Conservation (phyloP, 2,329 filamentous ascomycete genomes). For the Pseudocercospora pini-densiflorae region DNA sequence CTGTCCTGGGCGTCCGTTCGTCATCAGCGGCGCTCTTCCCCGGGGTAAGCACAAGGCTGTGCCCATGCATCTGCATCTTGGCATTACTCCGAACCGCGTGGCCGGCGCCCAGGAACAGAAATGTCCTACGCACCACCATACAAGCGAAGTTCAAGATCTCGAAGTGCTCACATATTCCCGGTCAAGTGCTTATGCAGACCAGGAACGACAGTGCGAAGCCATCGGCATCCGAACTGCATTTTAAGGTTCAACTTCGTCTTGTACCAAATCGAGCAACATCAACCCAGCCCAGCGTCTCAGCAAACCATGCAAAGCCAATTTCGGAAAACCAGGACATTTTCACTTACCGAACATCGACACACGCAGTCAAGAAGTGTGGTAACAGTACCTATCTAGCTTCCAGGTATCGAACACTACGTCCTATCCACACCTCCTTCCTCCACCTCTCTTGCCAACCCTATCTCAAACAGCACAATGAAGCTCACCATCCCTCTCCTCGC, state of each 20-base stretch:
- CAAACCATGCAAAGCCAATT: not conserved
- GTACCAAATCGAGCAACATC: not conserved
- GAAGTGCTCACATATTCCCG: not conserved
- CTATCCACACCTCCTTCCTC: too few species aligned
- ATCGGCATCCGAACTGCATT: not conserved
- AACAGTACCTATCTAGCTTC: too few species aligned
- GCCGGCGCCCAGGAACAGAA: too few species aligned
- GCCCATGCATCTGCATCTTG: too few species aligned
- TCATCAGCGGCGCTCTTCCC: too few species aligned
- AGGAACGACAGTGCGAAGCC: too few species aligned
- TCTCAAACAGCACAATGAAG: not conserved
- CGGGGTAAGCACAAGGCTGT: too few species aligned
- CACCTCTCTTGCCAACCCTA: too few species aligned
- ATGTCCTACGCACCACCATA: too few species aligned
- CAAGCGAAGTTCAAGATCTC: not conserved
- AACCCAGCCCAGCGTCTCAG: not conserved
- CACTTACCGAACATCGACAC: not conserved
- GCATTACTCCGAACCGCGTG: too few species aligned
- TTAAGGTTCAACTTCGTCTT: not conserved
- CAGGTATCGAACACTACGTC: not conserved
- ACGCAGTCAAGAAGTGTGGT: too few species aligned
- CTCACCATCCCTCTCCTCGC: not conserved
- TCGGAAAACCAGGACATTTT: not conserved
- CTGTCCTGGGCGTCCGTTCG: too few species aligned
- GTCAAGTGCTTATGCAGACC: not conserved